phyloP scores from a whole-genome alignment of 1,284 basidiomycete species.

The Tausonia pullulans region DNA sequence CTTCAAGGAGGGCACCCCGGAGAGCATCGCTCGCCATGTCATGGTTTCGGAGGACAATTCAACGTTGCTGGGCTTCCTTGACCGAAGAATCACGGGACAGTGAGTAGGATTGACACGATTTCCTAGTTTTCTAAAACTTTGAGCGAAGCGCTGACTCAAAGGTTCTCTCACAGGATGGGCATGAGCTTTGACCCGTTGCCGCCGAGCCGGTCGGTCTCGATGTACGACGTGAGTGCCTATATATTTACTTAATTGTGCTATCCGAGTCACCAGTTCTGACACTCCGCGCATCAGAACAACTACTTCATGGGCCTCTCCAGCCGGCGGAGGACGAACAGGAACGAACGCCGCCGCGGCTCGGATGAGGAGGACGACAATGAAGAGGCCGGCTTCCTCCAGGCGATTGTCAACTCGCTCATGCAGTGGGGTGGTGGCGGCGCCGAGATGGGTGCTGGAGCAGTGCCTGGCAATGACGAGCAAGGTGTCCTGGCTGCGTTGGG shows the following conservation, averaged over 20 bases:
- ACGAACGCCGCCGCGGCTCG: slow-evolving; percentile 11
- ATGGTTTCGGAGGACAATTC: slow-evolving; percentile 51
- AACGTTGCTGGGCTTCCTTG: slow-evolving; percentile 60
- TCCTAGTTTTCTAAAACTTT: too few relatives aligned
- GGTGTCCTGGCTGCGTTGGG: slow-evolving; percentile 1
- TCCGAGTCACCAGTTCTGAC: not conserved
- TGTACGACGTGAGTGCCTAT: slow-evolving; percentile 44
- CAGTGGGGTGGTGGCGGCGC: not conserved
- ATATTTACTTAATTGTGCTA: not conserved
- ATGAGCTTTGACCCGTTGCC: slow-evolving; percentile 73
- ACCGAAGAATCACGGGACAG: slow-evolving; percentile 28
- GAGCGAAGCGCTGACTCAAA: not conserved
- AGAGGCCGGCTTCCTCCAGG: slow-evolving; percentile 10
- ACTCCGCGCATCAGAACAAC: slow-evolving; percentile 22
- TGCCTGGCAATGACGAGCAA: not conserved
- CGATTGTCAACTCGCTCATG: slow-evolving; percentile 14
- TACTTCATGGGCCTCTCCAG: slow-evolving; percentile 52
- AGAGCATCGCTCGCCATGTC: slow-evolving; percentile 60
- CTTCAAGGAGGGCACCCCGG: slow-evolving; percentile 34
- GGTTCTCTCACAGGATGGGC: slow-evolving; percentile 36
- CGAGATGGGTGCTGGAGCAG: slow-evolving; percentile 4
- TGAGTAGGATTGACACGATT: too few relatives aligned
- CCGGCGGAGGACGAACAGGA: slow-evolving; percentile 13
- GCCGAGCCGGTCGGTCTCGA: slow-evolving; percentile 46
- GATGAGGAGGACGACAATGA: slow-evolving; percentile 17